These are phyloP conservation scores for Wakefieldia striispora DNA, from an alignment of 768 basidiomycete genomes.

Conservation along the genomic window DNA sequence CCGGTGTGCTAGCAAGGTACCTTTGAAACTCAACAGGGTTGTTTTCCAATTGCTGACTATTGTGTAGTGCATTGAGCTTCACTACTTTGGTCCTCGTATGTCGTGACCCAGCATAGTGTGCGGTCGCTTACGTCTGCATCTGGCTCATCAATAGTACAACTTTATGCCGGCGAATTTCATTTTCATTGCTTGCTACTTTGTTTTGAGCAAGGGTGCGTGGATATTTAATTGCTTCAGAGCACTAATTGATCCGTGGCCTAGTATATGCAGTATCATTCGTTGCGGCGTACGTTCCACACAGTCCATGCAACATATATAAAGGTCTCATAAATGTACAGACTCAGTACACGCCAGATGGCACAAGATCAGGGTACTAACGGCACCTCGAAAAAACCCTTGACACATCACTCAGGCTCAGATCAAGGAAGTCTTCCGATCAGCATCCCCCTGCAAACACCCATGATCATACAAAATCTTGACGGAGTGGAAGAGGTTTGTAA, in stretches of 20 bases:
- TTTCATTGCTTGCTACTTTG: slow-evolving; percentile 61
- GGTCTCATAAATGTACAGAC: slow-evolving; percentile 34
- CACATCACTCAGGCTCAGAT: slow-evolving; percentile 27
- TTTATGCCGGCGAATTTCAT: slow-evolving; percentile 52
- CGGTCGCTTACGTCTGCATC: neutral
- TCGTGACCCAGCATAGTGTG: neutral
- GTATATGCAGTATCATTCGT: slow-evolving; percentile 68
- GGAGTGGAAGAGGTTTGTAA: slow-evolving; percentile 9
- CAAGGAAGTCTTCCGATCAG: neutral
- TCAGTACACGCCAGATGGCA: slow-evolving; percentile 58
- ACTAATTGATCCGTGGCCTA: slow-evolving; percentile 19
- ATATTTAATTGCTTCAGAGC: neutral
- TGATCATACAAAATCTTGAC: neutral
- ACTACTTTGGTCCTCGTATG: slow-evolving; percentile 57
- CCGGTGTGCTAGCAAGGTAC: slow-evolving; percentile 62
- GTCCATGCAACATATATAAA: neutral
- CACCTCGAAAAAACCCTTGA: slow-evolving; percentile 24
- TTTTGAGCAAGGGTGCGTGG: slow-evolving; percentile 60
- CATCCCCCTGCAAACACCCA: slow-evolving; percentile 3
- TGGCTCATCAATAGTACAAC: slow-evolving; percentile 46
- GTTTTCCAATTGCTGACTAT: neutral
- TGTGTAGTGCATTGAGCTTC: slow-evolving; percentile 32
- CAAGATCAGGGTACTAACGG: slow-evolving; percentile 55
- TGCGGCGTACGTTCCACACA: slow-evolving; percentile 49
- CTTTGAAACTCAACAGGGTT: neutral